Percentiles rank a stretch among this genome's conserved stretches.
Conservation (phyloP, 495 filamentous ascomycete species). For the Thozetella sp. region DNA sequence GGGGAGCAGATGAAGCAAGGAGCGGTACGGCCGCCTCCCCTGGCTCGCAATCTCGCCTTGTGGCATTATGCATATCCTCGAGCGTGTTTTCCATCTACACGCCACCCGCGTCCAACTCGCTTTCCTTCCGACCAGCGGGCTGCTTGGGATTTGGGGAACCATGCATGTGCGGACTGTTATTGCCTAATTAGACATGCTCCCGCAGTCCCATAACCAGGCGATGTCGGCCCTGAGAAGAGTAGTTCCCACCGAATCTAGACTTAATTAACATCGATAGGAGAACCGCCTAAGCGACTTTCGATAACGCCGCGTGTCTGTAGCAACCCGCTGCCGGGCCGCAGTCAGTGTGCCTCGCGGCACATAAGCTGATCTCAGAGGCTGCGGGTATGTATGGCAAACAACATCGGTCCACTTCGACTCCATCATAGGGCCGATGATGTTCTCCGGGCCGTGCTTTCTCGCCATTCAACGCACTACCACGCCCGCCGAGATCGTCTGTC, state of each 20-base stretch:
- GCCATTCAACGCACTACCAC: no score
- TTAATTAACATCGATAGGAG: background rate
- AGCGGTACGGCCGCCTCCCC: no score
- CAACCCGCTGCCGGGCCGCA: background rate
- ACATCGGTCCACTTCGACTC: background rate
- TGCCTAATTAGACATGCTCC: background rate
- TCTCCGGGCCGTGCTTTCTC: background rate
- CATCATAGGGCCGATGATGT: constrained; percentile 1
- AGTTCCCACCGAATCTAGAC: background rate
- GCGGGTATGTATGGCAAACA: constrained; percentile 1
- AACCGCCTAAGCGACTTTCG: background rate
- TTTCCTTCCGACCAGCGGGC: background rate
- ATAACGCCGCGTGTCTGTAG: background rate
- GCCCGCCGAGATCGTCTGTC: no score
- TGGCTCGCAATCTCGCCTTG: background rate
- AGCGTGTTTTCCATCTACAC: background rate
- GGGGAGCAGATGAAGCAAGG: no score
- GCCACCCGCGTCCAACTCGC: background rate
- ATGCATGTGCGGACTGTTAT: background rate
- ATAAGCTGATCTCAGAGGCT: background rate
- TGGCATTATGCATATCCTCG: constrained; percentile 1
- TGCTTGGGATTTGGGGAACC: background rate
- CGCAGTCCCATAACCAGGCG: background rate
- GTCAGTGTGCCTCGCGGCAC: background rate
- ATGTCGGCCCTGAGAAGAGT: background rate